Conservation (phyloP, 2,329 filamentous ascomycete genomes). For the Chalara sp. region DNA sequence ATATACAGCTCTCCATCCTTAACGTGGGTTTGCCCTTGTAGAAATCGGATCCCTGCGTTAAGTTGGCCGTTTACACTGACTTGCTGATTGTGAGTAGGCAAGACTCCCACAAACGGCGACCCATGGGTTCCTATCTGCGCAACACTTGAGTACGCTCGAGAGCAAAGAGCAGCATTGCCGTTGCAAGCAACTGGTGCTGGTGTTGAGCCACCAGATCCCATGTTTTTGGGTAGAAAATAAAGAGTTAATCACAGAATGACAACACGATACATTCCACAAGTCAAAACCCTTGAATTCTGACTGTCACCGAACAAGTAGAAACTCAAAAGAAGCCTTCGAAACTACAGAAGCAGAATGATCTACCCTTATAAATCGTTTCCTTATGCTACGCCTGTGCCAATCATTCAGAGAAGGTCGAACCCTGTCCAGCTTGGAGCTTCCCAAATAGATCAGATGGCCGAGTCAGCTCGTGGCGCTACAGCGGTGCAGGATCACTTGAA, state of each 20-base stretch:
- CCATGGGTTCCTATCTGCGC: conserved; percentile 69
- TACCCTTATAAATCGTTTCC: no score
- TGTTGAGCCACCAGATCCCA: no score
- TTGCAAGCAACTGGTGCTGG: conserved; percentile 36
- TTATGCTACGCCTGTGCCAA: no score
- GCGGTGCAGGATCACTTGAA: background rate
- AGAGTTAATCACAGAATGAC: no score
- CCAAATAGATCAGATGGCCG: background rate
- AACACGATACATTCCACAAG: no score
- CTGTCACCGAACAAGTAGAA: no score
- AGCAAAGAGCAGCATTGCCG: conserved; percentile 70
- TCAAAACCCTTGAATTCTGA: no score
- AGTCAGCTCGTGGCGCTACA: background rate
- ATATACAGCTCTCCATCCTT: conserved; percentile 11
- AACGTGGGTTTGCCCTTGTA: conserved; percentile 47
- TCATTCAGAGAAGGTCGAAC: no score
- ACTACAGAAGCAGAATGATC: no score
- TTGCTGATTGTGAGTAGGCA: conserved; percentile 45
- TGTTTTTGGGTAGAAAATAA: background rate
- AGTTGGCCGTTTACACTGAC: conserved; percentile 53
- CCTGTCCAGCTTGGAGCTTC: background rate
- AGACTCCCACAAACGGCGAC: conserved; percentile 32
- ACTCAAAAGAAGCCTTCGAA: no score
- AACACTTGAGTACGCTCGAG: conserved; percentile 65
- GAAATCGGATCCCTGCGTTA: conserved; percentile 55